Evolutionary conservation across 1,284 basidiomycete species (phyloP), one percentile per base, ranked within the genome.

Genomic region (Thecaphora thlaspeos): DNA sequence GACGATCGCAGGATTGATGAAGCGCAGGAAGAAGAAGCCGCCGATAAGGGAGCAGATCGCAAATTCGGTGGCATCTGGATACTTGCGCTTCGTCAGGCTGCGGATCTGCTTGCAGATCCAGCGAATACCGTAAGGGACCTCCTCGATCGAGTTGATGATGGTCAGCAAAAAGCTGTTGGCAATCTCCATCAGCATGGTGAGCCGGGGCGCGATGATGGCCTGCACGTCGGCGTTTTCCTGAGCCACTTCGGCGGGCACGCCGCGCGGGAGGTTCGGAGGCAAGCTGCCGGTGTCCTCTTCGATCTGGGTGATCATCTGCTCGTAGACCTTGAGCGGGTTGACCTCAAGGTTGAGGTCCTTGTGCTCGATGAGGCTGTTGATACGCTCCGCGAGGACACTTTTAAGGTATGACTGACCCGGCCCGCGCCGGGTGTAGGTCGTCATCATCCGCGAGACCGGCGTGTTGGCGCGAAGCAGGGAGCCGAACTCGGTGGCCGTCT

Each of bases 41-140:
- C 95, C 95, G 70, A 99, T 98, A 51, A 99, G 84, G 7, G 93
- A 96, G 78, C 93, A 97, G 55, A 98, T 94, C 47, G 92, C 92
- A 73, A 92, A 92, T 80, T 98, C 95, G 32, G 90, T 91, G 22
- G 92, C 93, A 56, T 96, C 92, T 7, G 94, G 93, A 78, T 97
- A 97, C 83, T 97, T 98, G 53, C 95, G 85, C 90, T 96, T 85
- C 45, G 95, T 96, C 76, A 97, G 80, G 81, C 90, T 92, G 63
- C 91, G 84, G 78, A 99, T 97, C 81, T 98, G 94, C 81, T 98
- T 98, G 82, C 95, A 98, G 75, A 98, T 98, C 95, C 95, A 99
- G 64, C 95, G 85, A 65, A 99, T 97, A 73, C 95, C 94, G 74
- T 98, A 98, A 19, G 94, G 95, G 14, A 97, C 94, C 70, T 87